A percentile compares a stretch with the other conserved stretches of the same genome.
Evolutionary conservation across 345 rosid species (phyloP).

Genomic region (Eucalyptus curtisii): DNA sequence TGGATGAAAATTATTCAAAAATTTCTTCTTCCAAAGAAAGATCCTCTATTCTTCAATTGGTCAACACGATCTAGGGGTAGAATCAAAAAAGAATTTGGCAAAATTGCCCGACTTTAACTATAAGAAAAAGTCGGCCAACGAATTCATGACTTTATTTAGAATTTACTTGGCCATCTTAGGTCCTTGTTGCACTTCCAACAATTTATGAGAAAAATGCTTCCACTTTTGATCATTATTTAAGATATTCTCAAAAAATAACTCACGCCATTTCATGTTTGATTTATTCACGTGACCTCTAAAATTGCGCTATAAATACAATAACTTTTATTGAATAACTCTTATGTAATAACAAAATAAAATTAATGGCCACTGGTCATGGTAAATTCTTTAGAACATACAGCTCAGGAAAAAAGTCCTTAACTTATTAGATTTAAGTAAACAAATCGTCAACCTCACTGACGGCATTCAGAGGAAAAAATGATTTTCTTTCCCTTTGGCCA

Average conservation of each 20-base stretch:
- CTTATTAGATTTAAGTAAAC: background rate
- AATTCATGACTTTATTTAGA: background rate
- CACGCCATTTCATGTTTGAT: background rate
- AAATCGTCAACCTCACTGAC: background rate
- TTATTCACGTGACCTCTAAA: background rate
- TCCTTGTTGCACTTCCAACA: background rate
- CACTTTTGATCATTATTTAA: background rate
- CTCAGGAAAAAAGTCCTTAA: background rate
- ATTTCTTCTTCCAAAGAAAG: background rate
- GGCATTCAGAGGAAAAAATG: background rate
- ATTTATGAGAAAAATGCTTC: background rate
- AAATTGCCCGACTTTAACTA: too few species aligned
- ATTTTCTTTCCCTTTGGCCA: background rate
- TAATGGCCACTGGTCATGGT: background rate
- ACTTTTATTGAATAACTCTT: background rate
- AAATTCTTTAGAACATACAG: background rate
- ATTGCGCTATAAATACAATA: background rate
- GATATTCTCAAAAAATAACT: accelerated
- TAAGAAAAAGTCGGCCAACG: accelerated
- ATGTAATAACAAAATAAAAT: background rate
- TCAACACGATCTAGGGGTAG: background rate
- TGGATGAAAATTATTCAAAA: background rate
- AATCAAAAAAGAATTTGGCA: background rate
- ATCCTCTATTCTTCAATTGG: background rate
- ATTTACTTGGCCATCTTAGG: background rate